A percentile compares a stretch with the other conserved stretches of the same genome.
These are phyloP conservation scores for Clavispora vitiphila DNA, from an alignment of 805 yeast species.

Conservation along the genomic window DNA sequence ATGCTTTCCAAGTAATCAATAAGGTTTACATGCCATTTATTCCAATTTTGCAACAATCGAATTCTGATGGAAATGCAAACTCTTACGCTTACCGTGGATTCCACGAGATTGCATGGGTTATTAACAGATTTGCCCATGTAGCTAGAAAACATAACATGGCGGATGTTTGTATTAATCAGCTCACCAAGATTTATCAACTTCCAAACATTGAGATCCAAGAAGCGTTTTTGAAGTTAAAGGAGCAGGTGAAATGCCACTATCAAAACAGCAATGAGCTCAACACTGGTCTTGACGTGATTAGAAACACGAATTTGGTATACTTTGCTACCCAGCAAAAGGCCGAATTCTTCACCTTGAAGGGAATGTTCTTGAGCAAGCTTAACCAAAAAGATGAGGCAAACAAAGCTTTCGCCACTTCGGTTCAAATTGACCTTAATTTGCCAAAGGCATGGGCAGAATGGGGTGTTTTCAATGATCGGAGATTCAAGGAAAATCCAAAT, in stretches of 20 bases:
- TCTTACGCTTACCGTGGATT: conserved; percentile 96
- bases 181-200: conserved; percentile 87
- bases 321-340: conserved; percentile 98
- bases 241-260: conserved; percentile 96
- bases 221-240: conserved; percentile 90
- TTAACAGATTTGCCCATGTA: conserved; percentile 96
- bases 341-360: conserved; percentile 94
- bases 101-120: conserved; percentile 99
- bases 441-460: conserved; percentile 99
- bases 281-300: conserved; percentile 94
- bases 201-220: conserved; percentile 98
- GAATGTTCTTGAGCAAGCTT: conserved; percentile 92
- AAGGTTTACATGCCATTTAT: conserved; percentile 90
- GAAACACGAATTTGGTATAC: conserved; percentile 92
- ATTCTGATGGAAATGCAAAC: conserved; percentile 66
- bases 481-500: conserved; percentile 77
- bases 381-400: conserved; percentile 92
- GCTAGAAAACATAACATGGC: conserved; percentile 96
- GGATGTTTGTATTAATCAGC: conserved; percentile 89
- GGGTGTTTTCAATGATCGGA: conserved; percentile 91
- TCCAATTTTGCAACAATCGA: conserved; percentile 70
- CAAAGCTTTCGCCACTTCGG: conserved; percentile 97
- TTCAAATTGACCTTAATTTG: conserved; percentile 86
- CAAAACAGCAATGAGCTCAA: conserved; percentile 86
- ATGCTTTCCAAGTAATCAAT: conserved; percentile 94